These are phyloP conservation scores for Xanthoconium purpureum DNA, from an alignment of 768 basidiomycete species.

Conservation along the genomic window DNA sequence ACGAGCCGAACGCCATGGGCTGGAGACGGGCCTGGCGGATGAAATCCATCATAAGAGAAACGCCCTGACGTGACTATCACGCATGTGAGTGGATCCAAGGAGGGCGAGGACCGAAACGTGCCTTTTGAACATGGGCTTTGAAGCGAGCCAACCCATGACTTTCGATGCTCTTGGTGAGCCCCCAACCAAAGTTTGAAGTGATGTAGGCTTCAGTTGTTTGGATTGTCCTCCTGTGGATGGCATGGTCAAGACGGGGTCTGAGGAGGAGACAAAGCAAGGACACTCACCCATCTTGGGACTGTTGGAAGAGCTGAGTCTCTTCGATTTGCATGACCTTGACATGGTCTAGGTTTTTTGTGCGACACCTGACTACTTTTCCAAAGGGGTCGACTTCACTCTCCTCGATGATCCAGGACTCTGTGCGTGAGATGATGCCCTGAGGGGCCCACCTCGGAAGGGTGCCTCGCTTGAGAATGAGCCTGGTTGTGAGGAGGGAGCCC, in stretches of 20 bases:
- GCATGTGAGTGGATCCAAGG: neutral
- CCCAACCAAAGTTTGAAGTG: conserved; percentile 88
- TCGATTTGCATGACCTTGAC: conserved; percentile 92
- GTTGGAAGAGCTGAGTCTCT: conserved; percentile 72
- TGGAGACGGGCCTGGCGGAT: conserved; percentile 74
- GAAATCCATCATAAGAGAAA: conserved; percentile 74
- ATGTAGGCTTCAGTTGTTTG: conserved; percentile 87
- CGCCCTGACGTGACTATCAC: conserved; percentile 78
- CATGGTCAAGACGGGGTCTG: neutral
- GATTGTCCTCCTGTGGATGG: conserved; percentile 58
- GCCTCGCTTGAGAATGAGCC: conserved; percentile 90
- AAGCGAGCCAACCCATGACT: conserved; percentile 80
- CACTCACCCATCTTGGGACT: conserved; percentile 66
- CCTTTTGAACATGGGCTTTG: conserved; percentile 84
- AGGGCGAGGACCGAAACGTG: conserved; percentile 33
- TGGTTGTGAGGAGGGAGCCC: conserved; percentile 79
- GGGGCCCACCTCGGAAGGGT: conserved; percentile 92
- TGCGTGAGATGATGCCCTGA: conserved; percentile 72
- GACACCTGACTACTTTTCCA: conserved; percentile 70
- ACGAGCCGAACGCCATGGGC: conserved; percentile 43
- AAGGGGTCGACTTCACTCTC: conserved; percentile 90
- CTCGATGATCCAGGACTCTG: conserved; percentile 93
- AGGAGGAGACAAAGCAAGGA: neutral
- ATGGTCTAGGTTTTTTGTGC: conserved; percentile 89
- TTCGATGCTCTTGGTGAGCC: conserved; percentile 83